Evolutionary conservation across 495 filamentous ascomycete genomes (phyloP), one percentile per base, ranked within the genome.

Genomic region (Lasiosphaeria miniovina): DNA sequence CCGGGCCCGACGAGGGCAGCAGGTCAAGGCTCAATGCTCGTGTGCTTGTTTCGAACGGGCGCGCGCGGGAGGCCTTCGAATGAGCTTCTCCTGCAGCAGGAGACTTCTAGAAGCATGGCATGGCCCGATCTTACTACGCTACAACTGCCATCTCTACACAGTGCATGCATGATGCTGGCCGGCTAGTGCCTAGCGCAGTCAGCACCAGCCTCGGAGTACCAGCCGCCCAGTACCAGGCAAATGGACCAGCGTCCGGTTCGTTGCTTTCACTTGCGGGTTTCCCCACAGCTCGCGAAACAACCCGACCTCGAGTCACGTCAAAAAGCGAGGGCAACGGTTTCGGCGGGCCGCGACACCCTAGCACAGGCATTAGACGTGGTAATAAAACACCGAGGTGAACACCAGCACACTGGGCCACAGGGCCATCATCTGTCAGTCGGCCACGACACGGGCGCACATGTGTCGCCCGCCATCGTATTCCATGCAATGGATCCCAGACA

Each of bases 51-150:
- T 46, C 43, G 43, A n/a, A 7, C 15, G 2, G 43, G 43, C 11
- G 43, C 12, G 12, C 11, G 43, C 43, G 43, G 12, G 15, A 9
- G 43, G 43, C 8, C 41, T 60, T 57, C 52, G 36, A 33, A 36
- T 5, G 33, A 36, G 33, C 52, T 38, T 59, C 49, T 57, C 32
- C 43, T 51, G 55, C 55, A 60, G 49, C 14, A 59, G 60, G 63
- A 61, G 24, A 12, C 46, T 65, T 68, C 65, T 59, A 57, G 65
- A 68, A 68, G 54, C 36, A 36, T 62, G 14, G 15, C 48, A 24
- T 5, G n/a, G 11, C 45, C 38, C 32, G 36, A 45, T 55, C 36
- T 38, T 32, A 45, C 53, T 45, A n/a, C 43, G 15, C 12, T 46
- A 14, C 43, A n/a, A n/a, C 43, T 14, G 12, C 12, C 43, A 46